Conservation (phyloP, 768 basidiomycete genomes). For the Russula griseocarnosa region DNA sequence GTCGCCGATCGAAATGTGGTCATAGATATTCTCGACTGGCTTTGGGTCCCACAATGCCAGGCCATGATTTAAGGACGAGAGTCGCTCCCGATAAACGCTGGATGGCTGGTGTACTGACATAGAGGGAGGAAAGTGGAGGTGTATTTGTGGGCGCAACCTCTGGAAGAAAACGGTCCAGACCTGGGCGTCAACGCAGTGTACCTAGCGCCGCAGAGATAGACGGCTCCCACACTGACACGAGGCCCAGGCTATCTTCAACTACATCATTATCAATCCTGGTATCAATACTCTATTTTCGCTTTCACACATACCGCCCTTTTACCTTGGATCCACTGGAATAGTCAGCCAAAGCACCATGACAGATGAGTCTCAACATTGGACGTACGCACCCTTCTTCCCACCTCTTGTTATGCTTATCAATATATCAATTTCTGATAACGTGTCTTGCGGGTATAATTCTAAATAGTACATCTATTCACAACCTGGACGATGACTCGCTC, state of each 20-base stretch:
- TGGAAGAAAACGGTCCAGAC: too few relatives aligned
- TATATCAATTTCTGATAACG: neutral
- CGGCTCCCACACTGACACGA: too few relatives aligned
- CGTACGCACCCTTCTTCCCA: neutral
- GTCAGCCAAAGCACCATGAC: neutral
- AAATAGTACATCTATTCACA: neutral
- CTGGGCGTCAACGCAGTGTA: too few relatives aligned
- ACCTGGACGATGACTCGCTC: neutral
- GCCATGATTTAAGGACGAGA: slow-evolving; percentile 15
- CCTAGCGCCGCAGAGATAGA: too few relatives aligned
- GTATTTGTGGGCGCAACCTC: neutral
- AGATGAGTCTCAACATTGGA: neutral
- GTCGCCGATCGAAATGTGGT: slow-evolving; percentile 25
- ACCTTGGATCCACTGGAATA: neutral
- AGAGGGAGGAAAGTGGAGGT: neutral
- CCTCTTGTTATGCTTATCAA: neutral
- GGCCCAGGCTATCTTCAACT: neutral
- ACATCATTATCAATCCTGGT: neutral
- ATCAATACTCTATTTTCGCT: neutral
- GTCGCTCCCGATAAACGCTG: slow-evolving; percentile 20
- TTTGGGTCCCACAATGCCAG: slow-evolving; percentile 26
- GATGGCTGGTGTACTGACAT: neutral
- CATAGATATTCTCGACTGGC: slow-evolving; percentile 15
- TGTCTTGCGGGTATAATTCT: neutral
- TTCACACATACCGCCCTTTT: neutral